Base-by-base conservation (phyloP, 2,329 filamentous ascomycete species). In the Beauveria caledonica region DNA sequence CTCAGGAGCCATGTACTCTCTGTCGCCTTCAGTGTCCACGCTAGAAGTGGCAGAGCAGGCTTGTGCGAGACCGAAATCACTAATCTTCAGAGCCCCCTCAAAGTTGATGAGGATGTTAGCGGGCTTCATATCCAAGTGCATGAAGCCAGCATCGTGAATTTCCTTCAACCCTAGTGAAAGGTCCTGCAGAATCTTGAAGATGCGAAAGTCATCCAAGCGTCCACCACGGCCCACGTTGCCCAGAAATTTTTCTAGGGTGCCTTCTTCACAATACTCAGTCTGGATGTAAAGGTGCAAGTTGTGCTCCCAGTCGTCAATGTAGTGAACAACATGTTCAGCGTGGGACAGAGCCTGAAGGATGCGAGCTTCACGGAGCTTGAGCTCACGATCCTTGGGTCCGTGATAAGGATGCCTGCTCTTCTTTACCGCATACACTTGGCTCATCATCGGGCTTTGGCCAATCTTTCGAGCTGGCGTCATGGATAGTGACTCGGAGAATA, bases 111-210 rank as follows among this genome's bases (percentile, higher is more conserved):
- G 80, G 65, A 95, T 82, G 65, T 94, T 95, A 44, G 90, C 90
- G 3, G 90, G 90, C 76, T 95, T 95, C 65, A 95, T 75, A 68
- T 95, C 90, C 45, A 94, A 81, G 66, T 95, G 90, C 67, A 93
- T 89, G 68, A 92, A 95, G 5, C 90, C 90, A 60, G 86, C 86
- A 66, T 92, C 85, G 69, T 99, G 94, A 55, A 99, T 94, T 64
- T 93, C 88, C 72, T 91, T 88, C 63, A 99, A 74, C 42, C 94
- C 94, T 79, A 88, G 78, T 68, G 87, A 83, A 62, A 96, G 75
- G 72, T 99, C 94, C 46, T 96, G 83, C 67, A 97, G 78, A 61
- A 97, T 93, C 77, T 99, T 99, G 91, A 94, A 99, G 73, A 97
- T 97, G 63, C 94, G 85, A 76, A 99, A 99, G 72, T 97, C 94